Percentiles rank a stretch among this genome's conserved stretches.
phyloP scores from a whole-genome alignment of 1,284 basidiomycete species.

The Macrocystidia cucumis region DNA sequence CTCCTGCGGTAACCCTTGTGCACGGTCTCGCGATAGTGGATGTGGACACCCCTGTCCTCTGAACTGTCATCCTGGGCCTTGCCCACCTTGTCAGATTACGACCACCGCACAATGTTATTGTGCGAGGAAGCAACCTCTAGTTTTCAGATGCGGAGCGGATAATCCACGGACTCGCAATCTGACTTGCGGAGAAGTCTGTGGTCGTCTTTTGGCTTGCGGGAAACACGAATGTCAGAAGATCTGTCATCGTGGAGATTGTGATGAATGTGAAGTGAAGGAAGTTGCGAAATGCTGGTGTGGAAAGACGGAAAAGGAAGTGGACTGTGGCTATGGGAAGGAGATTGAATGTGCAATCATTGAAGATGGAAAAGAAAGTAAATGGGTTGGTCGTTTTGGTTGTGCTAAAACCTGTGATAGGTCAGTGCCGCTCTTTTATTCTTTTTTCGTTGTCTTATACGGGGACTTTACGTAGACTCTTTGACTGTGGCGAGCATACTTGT shows the following conservation, averaged over 20 bases:
- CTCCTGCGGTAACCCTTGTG: constrained; percentile 77
- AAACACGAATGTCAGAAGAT: constrained; percentile 54
- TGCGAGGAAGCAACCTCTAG: constrained; percentile 43
- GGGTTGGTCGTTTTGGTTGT: constrained; percentile 72
- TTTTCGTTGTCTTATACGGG: constrained; percentile 3
- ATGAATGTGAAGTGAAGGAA: constrained; percentile 50
- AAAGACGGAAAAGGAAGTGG: constrained; percentile 47
- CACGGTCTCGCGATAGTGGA: constrained; percentile 48
- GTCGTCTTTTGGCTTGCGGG: constrained; percentile 51
- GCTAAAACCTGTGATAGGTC: constrained; percentile 53
- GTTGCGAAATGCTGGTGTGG: constrained; percentile 72
- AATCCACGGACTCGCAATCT: constrained; percentile 26
- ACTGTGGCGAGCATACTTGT: constrained; percentile 73
- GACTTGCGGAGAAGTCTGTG: constrained; percentile 66
- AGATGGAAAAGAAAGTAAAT: constrained; percentile 29
- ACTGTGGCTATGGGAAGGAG: constrained; percentile 54
- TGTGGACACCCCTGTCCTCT: constrained; percentile 83
- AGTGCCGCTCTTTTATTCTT: constrained; percentile 9
- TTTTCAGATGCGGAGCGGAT: constrained; percentile 53
- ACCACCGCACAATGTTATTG: constrained; percentile 59
- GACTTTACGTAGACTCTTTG: constrained; percentile 47
- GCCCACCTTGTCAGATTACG: constrained; percentile 45
- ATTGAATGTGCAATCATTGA: constrained; percentile 16
- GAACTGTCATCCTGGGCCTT: constrained; percentile 45
- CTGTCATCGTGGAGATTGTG: constrained; percentile 74